These are phyloP conservation scores for Canavalia ensiformis DNA, from an alignment of 306 rosid genomes.

Conservation along the genomic window DNA sequence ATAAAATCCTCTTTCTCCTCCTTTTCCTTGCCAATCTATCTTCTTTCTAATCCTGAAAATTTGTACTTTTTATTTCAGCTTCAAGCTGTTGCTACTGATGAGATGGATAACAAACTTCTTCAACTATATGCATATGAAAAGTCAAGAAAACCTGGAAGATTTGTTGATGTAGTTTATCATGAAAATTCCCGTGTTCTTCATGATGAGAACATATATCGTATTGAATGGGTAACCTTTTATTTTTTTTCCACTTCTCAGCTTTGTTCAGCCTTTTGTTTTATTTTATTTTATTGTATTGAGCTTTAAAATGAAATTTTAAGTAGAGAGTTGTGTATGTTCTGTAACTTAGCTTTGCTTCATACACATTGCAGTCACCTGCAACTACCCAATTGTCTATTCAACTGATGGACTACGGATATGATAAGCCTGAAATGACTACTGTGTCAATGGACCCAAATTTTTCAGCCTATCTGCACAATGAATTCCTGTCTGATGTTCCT, in stretches of 20 bases:
- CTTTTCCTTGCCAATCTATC: constrained; percentile 23
- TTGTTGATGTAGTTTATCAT: constrained; percentile 82
- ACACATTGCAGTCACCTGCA: constrained; percentile 65
- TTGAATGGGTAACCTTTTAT: constrained; percentile 80
- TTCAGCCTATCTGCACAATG: constrained; percentile 79
- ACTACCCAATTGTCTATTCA: constrained; percentile 82
- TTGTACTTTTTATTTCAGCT: constrained; percentile 63
- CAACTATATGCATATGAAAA: constrained; percentile 89
- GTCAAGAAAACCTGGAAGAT: constrained; percentile 87
- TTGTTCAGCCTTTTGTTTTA: constrained; percentile 37
- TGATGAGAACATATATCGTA: constrained; percentile 90
- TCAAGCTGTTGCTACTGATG: constrained; percentile 88
- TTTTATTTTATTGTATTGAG: neutral
- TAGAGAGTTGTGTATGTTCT: constrained; percentile 15
- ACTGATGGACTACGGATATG: constrained; percentile 92
- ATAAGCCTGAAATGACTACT: constrained; percentile 93
- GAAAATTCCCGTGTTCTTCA: constrained; percentile 98
- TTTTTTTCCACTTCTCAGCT: constrained; percentile 41
- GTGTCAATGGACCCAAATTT: constrained; percentile 97
- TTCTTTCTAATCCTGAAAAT: constrained; percentile 43
- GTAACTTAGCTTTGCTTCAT: constrained; percentile 18
- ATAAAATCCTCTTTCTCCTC: constrained; percentile 1
- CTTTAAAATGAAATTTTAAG: constrained; percentile 19
- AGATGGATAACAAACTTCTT: constrained; percentile 96
- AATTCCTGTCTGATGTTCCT: constrained; percentile 83